Conservation (phyloP, 768 basidiomycete genomes). For the Lentinula lateritia region DNA sequence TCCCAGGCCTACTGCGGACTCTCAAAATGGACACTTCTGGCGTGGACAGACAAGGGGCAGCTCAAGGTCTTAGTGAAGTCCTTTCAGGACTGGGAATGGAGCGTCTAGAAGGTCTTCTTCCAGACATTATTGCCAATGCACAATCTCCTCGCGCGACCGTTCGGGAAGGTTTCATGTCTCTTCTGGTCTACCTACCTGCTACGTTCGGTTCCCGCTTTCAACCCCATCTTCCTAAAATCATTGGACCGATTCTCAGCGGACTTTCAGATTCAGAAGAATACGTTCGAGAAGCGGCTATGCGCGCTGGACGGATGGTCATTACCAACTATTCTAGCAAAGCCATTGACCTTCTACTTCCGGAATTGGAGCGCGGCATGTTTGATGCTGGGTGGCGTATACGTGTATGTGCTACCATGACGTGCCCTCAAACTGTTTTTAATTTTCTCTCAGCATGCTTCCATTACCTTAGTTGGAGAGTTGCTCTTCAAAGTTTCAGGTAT, state of each 20-base stretch:
- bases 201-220: constrained; percentile 97
- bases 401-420: constrained; percentile 36
- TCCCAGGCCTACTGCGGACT: constrained; percentile 80
- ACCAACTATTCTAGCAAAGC: constrained; percentile 89
- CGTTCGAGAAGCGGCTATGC: constrained; percentile 96
- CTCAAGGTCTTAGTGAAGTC: constrained; percentile 94
- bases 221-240: constrained; percentile 92
- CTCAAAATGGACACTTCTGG: constrained; percentile 92
- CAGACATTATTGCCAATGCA: constrained; percentile 89
- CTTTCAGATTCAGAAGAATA: constrained; percentile 92
- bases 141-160: constrained; percentile 87
- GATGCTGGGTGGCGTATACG: constrained; percentile 93
- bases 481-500: constrained; percentile 97
- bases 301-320: constrained; percentile 97
- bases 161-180: constrained; percentile 97
- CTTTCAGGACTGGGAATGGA: constrained; percentile 97
- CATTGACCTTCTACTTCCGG: constrained; percentile 89
- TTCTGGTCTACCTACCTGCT: constrained; percentile 90
- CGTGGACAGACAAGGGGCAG: constrained; percentile 96
- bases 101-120: constrained; percentile 86
- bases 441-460: constrained; percentile 74
- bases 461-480: constrained; percentile 92
- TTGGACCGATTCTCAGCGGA: constrained; percentile 86
- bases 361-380: constrained; percentile 93
- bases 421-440: background rate